phyloP scores from a whole-genome alignment of 495 filamentous ascomycete species.

The Xylaria scruposa region DNA sequence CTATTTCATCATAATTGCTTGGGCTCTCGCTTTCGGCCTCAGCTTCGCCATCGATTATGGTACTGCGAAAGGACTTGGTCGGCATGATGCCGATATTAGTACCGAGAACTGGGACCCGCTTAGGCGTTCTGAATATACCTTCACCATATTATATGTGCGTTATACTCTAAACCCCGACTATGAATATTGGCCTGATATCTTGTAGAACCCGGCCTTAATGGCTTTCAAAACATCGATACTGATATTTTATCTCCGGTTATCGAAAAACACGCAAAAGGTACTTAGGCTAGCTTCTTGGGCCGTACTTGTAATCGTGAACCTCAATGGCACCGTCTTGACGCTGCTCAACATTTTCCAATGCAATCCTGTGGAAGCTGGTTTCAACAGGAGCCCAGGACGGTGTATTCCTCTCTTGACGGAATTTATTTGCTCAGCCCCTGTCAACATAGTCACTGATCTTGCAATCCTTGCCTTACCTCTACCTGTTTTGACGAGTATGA shows the following conservation, averaged over 20 bases:
- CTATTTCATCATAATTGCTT: slow-evolving; percentile 83
- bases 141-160: slow-evolving; percentile 83
- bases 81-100: slow-evolving; percentile 72
- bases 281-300: slow-evolving; percentile 73
- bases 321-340: slow-evolving; percentile 78
- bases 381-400: slow-evolving; percentile 51
- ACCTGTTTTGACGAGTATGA: slow-evolving; percentile 85
- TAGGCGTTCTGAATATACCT: slow-evolving; percentile 76
- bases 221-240: slow-evolving; percentile 91
- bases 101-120: slow-evolving; percentile 53
- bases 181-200: slow-evolving; percentile 16
- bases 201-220: slow-evolving; percentile 87
- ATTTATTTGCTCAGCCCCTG: slow-evolving; percentile 81
- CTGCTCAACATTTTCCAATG: slow-evolving; percentile 92
- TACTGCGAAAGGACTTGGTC: slow-evolving; percentile 72
- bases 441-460: slow-evolving; percentile 86
- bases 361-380: slow-evolving; percentile 70
- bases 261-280: slow-evolving; percentile 70
- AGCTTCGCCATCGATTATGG: slow-evolving; percentile 79
- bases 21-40: slow-evolving; percentile 81
- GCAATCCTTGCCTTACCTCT: slow-evolving; percentile 85
- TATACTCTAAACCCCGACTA: not conserved
- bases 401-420: slow-evolving; percentile 81
- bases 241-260: slow-evolving; percentile 82
- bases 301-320: slow-evolving; percentile 75